Conservation (phyloP, 1,284 basidiomycete genomes). For the Trichosporon coremiiforme region DNA sequence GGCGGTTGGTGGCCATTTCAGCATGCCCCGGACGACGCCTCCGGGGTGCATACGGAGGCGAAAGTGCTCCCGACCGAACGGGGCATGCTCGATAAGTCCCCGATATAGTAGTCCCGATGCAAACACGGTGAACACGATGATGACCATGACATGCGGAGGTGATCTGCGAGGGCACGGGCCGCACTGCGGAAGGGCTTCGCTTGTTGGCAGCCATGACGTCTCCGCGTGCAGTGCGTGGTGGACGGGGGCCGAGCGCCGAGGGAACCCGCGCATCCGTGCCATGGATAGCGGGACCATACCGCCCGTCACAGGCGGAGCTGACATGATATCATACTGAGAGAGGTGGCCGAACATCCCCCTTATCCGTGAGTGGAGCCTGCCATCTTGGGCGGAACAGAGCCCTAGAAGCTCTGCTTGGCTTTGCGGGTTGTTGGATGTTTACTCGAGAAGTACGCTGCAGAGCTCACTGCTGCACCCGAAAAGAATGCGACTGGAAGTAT, state of each 20-base stretch:
- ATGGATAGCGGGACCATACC: neutral
- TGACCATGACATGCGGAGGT: neutral
- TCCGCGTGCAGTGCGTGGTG: neutral
- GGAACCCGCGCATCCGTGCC: neutral
- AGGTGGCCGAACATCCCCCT: neutral
- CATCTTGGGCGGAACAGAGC: neutral
- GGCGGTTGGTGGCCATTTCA: neutral
- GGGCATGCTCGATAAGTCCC: neutral
- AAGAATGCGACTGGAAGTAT: neutral
- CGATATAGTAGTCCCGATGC: too few species aligned
- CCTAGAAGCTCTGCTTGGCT: neutral
- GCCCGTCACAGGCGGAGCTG: neutral
- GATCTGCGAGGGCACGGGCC: neutral
- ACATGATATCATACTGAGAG: neutral
- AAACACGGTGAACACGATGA: neutral
- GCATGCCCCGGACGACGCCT: neutral
- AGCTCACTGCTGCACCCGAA: neutral
- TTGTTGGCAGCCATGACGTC: neutral
- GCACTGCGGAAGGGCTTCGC: neutral
- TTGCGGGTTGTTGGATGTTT: neutral
- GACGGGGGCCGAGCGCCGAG: slow-evolving; percentile 5
- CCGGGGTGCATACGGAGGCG: neutral
- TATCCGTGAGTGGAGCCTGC: neutral
- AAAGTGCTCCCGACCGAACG: neutral
- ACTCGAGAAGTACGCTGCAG: neutral